phyloP scores from a whole-genome alignment of 768 basidiomycete species.

The Suillus bovinus region DNA sequence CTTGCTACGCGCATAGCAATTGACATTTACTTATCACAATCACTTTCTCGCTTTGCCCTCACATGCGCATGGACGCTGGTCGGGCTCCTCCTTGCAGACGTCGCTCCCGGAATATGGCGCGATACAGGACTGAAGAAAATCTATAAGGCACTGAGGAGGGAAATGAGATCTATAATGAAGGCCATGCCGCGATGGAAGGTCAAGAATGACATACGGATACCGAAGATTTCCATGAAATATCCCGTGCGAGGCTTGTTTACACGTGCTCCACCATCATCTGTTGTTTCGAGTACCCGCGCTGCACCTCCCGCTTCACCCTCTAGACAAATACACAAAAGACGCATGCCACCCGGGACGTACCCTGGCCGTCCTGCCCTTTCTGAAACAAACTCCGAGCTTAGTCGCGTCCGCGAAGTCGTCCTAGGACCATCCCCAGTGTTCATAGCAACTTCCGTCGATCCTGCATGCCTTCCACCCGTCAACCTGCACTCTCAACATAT shows the following conservation, averaged over 20 bases:
- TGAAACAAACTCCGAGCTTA: slow-evolving; percentile 29
- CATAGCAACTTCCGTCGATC: slow-evolving; percentile 26
- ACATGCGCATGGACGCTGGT: slow-evolving; percentile 54
- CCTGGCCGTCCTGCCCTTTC: slow-evolving; percentile 33
- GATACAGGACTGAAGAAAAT: slow-evolving; percentile 40
- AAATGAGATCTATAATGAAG: slow-evolving; percentile 32
- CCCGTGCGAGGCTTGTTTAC: not conserved
- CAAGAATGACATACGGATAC: slow-evolving; percentile 24
- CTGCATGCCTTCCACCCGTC: not conserved
- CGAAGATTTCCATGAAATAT: slow-evolving; percentile 2
- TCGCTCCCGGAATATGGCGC: slow-evolving; percentile 46
- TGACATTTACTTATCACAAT: slow-evolving; percentile 68
- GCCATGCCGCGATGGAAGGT: slow-evolving; percentile 33
- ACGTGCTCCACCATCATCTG: slow-evolving; percentile 18
- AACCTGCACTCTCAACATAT: slow-evolving; percentile 11
- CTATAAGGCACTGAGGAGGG: slow-evolving; percentile 39
- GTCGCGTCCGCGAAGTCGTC: slow-evolving; percentile 20
- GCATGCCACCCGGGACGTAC: slow-evolving; percentile 30
- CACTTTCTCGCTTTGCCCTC: slow-evolving; percentile 44
- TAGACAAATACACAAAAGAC: slow-evolving; percentile 26
- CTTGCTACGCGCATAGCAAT: slow-evolving; percentile 69
- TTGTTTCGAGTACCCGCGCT: slow-evolving; percentile 23
- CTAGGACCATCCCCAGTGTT: slow-evolving; percentile 28
- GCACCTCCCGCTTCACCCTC: slow-evolving; percentile 22
- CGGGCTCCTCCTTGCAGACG: slow-evolving; percentile 53